Evolutionary conservation across 1,284 basidiomycete genomes (phyloP), one percentile per base, ranked within the genome.

Genomic region (Kalmanozyma brasiliensis): DNA sequence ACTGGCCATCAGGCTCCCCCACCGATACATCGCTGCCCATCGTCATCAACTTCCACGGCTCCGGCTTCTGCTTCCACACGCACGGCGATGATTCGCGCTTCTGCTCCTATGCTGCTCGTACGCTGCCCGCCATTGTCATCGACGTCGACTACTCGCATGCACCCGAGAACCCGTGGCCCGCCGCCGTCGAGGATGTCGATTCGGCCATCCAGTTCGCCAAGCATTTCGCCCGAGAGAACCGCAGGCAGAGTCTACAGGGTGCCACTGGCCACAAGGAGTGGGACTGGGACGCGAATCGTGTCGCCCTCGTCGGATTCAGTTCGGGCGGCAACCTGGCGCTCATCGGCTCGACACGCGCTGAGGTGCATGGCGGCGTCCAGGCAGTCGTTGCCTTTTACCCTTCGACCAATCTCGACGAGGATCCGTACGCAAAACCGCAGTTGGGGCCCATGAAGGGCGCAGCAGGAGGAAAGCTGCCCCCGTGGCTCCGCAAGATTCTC

Each of bases 71-170:
- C 44, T 58, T 74, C 23, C 60, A 57, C 38, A 63, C 48, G 0
- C 64, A 64, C 44, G 63, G 72, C 34, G 52, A 60, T 8, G 74
- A 76, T 48, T 29, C 67, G 1, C 37, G 58, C 19, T 76, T 66
- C 55, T 74, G 71, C 33, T 17, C 52, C 8, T 49, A 62, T 17
- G 44, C 61, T 34, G 67, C 73, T 9, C 47, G 40, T n/a, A 22
- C 52, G 4, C 29, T 76, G 1, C 49, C 57, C 0, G 56, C 59
- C 8, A 84, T 87, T 0, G 87, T 89, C 2, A 83, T 90, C 8
- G 87, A 88, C 5, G 88, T 91, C 19, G 88, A 89, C 69, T 91
- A 91, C 77, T 87, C 90, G 5, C 85, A 91, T 8, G 89, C 88
- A 0, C 91, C 91, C 0, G 90, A 92, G 73, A 67, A 89, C 49